Evolutionary conservation across 352 stramenopile species (phyloP), one percentile per base, ranked within the genome.

Genomic region (Hyaloperonospora brassicae): DNA sequence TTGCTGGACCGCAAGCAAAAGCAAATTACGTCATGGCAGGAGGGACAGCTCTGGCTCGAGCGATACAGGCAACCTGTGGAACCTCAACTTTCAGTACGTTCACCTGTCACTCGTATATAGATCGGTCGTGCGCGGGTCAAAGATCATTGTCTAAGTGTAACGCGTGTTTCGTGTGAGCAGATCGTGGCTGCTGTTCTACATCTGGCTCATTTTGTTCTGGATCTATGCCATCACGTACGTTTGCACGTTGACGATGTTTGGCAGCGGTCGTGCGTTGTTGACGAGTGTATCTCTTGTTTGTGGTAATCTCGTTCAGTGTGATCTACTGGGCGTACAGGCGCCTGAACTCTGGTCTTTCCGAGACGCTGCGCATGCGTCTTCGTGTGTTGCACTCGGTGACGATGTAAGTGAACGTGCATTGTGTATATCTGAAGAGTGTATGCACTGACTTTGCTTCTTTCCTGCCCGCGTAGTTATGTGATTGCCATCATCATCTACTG

Each of bases 401-500:
- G 10, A 84, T 94, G 74, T 93, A 76, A 56, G 79, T 80, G 36
- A 38, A 11, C 11, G 42, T 31, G 2, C 30, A 12, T 35, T 4
- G 25, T 10, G 24, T 34, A 3, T 10, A 22, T 42, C 38, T 22
- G 41, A 47, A 52, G 17, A 44, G 27, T 42, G 39, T 31, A 1
- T n/a, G n/a, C n/a, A n/a, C n/a, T n/a, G n/a, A n/a, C n/a, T n/a
- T n/a, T n/a, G n/a, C n/a, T n/a, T n/a, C n/a, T n/a, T n/a, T n/a
- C n/a, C n/a, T n/a, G n/a, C n/a, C n/a, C n/a, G n/a, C n/a, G n/a
- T 47, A 91, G 81, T 41, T 93, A 93, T 49, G 83, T 93, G 57
- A 91, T 93, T 35, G 81, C 84, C n/a, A 92, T 94, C 57, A 90
- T 94, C 66, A 89, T 94, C 52, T 94, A 94, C 67, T 94, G 84